Percentiles rank a stretch among this genome's conserved stretches.
Conservation (phyloP, 495 filamentous ascomycete genomes). For the Antarctomyces pellizariae region DNA sequence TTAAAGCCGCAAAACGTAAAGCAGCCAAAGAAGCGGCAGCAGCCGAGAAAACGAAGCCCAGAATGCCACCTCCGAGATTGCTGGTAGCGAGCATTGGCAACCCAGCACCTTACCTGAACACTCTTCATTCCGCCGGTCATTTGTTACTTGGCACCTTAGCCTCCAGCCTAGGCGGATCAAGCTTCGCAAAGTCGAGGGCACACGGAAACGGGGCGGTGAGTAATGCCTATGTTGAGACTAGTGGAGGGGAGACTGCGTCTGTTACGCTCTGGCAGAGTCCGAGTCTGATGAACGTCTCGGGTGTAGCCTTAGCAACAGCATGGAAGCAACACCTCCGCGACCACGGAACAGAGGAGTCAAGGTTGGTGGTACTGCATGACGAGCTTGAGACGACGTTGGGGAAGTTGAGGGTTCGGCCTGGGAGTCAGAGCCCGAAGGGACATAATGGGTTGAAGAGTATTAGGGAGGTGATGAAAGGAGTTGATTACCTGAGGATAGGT, state of each 20-base stretch:
- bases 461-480: slow-evolving; percentile 19
- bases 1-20: too few species aligned
- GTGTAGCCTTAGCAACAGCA: slow-evolving; percentile 18
- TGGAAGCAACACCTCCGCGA: slow-evolving; percentile 18
- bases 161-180: slow-evolving; percentile 18
- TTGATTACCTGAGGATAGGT: slow-evolving; percentile 30
- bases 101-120: slow-evolving; percentile 31
- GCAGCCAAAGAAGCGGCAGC: too few species aligned
- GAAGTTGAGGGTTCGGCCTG: slow-evolving; percentile 31
- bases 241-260: too few species aligned
- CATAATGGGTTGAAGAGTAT: slow-evolving; percentile 52
- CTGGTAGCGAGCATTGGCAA: slow-evolving; percentile 59
- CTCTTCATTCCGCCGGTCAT: slow-evolving; percentile 52
- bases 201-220: slow-evolving; percentile 18
- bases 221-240: slow-evolving; percentile 9
- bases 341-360: slow-evolving; percentile 14
- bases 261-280: slow-evolving; percentile 42
- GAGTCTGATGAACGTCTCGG: slow-evolving; percentile 43
- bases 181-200: slow-evolving; percentile 16
- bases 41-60: slow-evolving; percentile 3
- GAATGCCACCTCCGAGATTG: slow-evolving; percentile 18
- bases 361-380: slow-evolving; percentile 48
- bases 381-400: slow-evolving; percentile 42
- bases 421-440: slow-evolving; percentile 30
- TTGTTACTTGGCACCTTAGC: slow-evolving; percentile 28